Percentiles rank a stretch among this genome's conserved stretches.
Conservation (phyloP, 2,329 filamentous ascomycete genomes). For the Elsinoe batatas region DNA sequence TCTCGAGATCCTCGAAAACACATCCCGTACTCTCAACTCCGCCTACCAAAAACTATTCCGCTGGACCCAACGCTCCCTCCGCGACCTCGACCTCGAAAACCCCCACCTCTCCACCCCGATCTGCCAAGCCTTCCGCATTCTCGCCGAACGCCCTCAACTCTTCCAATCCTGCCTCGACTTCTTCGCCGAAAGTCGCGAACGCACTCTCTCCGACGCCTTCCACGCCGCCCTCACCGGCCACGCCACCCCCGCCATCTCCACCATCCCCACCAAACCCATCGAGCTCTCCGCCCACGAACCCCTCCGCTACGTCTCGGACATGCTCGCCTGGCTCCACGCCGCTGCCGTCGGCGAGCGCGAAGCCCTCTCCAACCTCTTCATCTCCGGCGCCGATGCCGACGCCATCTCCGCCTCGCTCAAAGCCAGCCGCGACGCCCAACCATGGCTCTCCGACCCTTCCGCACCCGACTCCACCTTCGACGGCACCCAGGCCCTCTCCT, state of each 20-base stretch:
- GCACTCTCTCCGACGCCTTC: conserved; percentile 79
- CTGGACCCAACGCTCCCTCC: conserved; percentile 92
- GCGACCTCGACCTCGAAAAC: conserved; percentile 83
- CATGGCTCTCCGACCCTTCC: conserved; percentile 50
- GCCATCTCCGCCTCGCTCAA: conserved; percentile 77
- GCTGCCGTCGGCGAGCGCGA: conserved; percentile 89
- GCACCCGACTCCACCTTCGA: conserved; percentile 58
- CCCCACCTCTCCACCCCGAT: conserved; percentile 83
- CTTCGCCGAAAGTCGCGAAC: conserved; percentile 82
- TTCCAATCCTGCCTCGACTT: conserved; percentile 91
- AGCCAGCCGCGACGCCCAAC: conserved; percentile 68
- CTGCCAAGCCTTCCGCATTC: conserved; percentile 68
- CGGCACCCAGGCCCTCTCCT: conserved; percentile 67
- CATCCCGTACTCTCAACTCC: conserved; percentile 72
- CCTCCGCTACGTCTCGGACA: conserved; percentile 85
- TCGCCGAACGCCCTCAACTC: conserved; percentile 79
- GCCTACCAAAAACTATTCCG: conserved; percentile 93
- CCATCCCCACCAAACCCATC: conserved; percentile 66
- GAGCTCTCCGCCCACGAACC: conserved; percentile 89
- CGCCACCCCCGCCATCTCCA: conserved; percentile 41
- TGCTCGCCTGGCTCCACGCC: conserved; percentile 95
- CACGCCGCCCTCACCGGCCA: conserved; percentile 76
- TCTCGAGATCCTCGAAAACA: conserved; percentile 83
- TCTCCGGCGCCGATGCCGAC: conserved; percentile 80
- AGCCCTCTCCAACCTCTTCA: conserved; percentile 81